A percentile compares a stretch with the other conserved stretches of the same genome.
Evolutionary conservation across 306 rosid species (phyloP).

Genomic region (Crataegus laevigata): DNA sequence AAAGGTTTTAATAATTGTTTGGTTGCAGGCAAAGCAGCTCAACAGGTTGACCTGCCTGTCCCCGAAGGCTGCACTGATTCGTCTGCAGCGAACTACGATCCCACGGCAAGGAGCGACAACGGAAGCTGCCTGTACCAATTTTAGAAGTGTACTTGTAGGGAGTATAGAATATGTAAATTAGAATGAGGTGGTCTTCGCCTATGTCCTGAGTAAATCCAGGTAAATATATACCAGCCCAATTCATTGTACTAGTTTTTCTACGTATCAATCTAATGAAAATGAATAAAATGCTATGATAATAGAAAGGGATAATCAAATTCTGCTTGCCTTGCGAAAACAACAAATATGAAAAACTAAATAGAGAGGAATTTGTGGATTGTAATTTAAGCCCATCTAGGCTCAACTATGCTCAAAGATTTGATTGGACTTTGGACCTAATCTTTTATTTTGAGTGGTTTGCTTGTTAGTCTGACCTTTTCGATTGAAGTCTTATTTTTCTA

Average conservation of each 20-base stretch:
- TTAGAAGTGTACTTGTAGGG: constrained; percentile 13
- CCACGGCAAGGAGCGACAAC: constrained; percentile 41
- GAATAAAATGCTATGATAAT: background rate
- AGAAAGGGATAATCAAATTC: no score
- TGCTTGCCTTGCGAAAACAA: background rate
- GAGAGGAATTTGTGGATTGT: background rate
- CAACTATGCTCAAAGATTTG: no score
- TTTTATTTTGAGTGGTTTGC: background rate
- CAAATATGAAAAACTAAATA: background rate
- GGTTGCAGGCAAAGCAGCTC: constrained; percentile 54
- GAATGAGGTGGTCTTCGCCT: background rate
- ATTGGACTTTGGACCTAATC: no score
- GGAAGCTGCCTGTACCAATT: constrained; percentile 43
- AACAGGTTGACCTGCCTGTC: constrained; percentile 49
- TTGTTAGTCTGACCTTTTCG: background rate
- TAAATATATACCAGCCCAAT: background rate
- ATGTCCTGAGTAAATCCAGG: background rate
- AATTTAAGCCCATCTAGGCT: background rate
- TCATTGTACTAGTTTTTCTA: no score
- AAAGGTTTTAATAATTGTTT: constrained; percentile 26
- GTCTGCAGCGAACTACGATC: constrained; percentile 47
- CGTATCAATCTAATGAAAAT: background rate
- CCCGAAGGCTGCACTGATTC: constrained; percentile 57
- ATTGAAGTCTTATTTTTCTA: no score
- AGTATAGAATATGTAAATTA: constrained; percentile 9